Evolutionary conservation across 2,329 filamentous ascomycete genomes (phyloP).

Genomic region (Madurella mycetomatis): DNA sequence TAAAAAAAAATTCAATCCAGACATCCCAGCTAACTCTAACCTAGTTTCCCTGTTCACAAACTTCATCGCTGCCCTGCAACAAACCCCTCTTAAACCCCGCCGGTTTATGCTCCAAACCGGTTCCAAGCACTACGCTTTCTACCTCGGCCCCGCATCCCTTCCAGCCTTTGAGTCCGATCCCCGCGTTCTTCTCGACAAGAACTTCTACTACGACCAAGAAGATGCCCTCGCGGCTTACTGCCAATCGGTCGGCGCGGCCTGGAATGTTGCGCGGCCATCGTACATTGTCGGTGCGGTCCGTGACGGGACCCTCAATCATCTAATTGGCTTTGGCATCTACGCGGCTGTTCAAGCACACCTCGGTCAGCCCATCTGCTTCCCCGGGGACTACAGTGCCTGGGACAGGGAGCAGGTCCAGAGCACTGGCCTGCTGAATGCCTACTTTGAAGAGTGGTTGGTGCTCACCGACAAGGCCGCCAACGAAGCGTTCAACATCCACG

Average conservation of each 20-base stretch:
- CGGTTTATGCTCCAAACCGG: slow-evolving; percentile 48
- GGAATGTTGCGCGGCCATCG: slow-evolving; percentile 45
- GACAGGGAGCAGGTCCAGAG: slow-evolving; percentile 38
- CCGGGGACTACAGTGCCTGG: slow-evolving; percentile 41
- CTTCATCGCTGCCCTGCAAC: slow-evolving; percentile 42
- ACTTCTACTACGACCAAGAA: slow-evolving; percentile 55
- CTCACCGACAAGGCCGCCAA: slow-evolving; percentile 38
- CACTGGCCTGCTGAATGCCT: slow-evolving; percentile 44
- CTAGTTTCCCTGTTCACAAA: slow-evolving; percentile 39
- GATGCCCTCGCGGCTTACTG: slow-evolving; percentile 44
- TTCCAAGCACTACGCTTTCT: slow-evolving; percentile 49
- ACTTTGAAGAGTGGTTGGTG: slow-evolving; percentile 47
- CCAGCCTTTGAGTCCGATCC: slow-evolving; percentile 45
- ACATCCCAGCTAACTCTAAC: background rate
- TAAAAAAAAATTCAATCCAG: background rate
- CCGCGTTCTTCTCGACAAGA: slow-evolving; percentile 40
- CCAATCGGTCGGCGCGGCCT: slow-evolving; percentile 32
- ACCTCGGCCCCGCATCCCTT: slow-evolving; percentile 40
- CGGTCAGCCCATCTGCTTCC: slow-evolving; percentile 37
- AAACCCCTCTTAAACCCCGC: slow-evolving; percentile 30
- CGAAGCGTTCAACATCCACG: slow-evolving; percentile 46
- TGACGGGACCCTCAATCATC: slow-evolving; percentile 47
- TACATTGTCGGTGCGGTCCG: slow-evolving; percentile 46
- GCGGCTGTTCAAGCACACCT: slow-evolving; percentile 37
- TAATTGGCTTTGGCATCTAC: slow-evolving; percentile 46